Evolutionary conservation across 805 yeast species (phyloP).

Genomic region (Pichia rugopelliculosa): DNA sequence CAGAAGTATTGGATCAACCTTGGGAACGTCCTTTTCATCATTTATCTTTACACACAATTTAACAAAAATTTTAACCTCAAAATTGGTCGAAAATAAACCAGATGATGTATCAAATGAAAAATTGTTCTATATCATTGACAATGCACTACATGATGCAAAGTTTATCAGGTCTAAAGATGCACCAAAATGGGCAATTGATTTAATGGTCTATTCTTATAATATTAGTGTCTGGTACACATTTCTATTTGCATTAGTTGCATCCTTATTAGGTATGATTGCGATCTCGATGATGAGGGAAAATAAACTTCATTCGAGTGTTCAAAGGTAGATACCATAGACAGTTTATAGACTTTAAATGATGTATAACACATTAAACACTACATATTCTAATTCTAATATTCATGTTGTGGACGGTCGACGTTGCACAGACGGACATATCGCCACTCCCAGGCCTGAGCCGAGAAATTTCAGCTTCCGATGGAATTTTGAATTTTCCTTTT

Average conservation of each 20-base stretch:
- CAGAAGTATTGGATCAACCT: constrained; percentile 58
- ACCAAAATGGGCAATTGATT: constrained; percentile 42
- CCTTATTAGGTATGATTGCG: constrained; percentile 34
- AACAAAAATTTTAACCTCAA: constrained; percentile 19
- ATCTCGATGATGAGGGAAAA: constrained; percentile 50
- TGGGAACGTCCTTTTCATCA: constrained; percentile 58
- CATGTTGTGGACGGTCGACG: background rate
- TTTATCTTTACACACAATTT: constrained; percentile 51
- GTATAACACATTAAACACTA: too few species aligned
- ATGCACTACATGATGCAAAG: constrained; percentile 50
- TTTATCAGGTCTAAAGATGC: constrained; percentile 40
- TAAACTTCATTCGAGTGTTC: constrained; percentile 44
- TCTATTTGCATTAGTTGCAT: constrained; percentile 33
- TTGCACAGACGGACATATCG: background rate
- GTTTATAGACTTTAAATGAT: too few species aligned
- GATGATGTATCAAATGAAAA: constrained; percentile 30
- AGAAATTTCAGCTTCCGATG: background rate
- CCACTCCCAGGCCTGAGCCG: background rate
- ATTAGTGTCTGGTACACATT: constrained; percentile 48
- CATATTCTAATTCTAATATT: background rate
- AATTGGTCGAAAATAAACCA: constrained; percentile 29
- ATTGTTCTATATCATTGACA: constrained; percentile 38
- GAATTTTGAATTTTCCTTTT: background rate
- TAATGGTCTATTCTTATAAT: constrained; percentile 46
- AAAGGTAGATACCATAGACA: too few species aligned